Evolutionary conservation across 2,329 filamentous ascomycete species (phyloP).

Genomic region (Trichoderma breve): DNA sequence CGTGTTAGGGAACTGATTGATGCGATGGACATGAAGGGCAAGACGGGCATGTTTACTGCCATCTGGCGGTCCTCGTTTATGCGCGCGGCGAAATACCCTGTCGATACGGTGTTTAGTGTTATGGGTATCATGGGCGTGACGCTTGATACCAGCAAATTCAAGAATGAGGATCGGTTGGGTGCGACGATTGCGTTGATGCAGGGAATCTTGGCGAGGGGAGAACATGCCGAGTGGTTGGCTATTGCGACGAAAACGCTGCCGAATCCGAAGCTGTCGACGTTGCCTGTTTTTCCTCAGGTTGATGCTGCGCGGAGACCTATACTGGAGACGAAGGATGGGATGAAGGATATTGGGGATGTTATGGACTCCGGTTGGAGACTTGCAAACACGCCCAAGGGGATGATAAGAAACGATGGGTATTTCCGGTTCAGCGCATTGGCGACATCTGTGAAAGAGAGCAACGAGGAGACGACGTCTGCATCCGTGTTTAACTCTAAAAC

Average conservation of each 20-base stretch:
- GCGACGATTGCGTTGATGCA: conserved; percentile 14
- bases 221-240: not conserved
- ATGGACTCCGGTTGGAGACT: conserved; percentile 8
- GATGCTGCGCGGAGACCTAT: not conserved
- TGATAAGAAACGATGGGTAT: not conserved
- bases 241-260: not conserved
- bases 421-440: conserved; percentile 1
- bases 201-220: not conserved
- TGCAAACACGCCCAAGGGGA: not conserved
- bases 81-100: not conserved
- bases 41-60: conserved; percentile 2
- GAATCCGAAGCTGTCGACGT: not conserved
- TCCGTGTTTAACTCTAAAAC: not conserved
- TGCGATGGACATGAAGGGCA: conserved; percentile 12
- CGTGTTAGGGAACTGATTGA: not conserved
- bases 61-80: conserved; percentile 11
- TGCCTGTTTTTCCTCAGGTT: not conserved
- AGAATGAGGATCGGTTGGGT: not conserved
- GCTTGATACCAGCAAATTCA: not conserved
- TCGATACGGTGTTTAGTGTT: not conserved
- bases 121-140: conserved; percentile 17
- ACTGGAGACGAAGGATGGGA: not conserved
- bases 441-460: not conserved
- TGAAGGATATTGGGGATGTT: not conserved
- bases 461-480: not conserved